A percentile compares a stretch with the other conserved stretches of the same genome.
phyloP scores from a whole-genome alignment of 495 filamentous ascomycete species.

The Saxophila tyrrhenica region DNA sequence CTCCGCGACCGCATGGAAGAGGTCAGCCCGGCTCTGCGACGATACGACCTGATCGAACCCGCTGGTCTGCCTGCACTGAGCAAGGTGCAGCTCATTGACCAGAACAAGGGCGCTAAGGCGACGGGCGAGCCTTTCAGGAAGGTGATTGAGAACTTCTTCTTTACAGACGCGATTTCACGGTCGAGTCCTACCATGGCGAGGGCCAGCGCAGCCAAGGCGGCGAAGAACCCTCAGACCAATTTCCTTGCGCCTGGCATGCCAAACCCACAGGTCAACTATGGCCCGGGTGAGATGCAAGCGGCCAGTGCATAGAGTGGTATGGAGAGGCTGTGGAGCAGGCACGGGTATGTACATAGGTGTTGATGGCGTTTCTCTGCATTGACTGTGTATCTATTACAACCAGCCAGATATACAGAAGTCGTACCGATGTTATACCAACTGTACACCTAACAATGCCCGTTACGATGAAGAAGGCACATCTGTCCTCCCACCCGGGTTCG shows the following conservation, averaged over 20 bases:
- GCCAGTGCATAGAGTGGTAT: conserved; percentile 1
- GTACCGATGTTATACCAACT: not conserved
- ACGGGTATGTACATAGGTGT: conserved; percentile 1
- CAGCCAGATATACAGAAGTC: not conserved
- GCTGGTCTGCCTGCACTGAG: conserved; percentile 56
- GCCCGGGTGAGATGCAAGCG: conserved; percentile 1
- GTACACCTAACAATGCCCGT: no score
- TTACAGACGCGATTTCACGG: conserved; percentile 90
- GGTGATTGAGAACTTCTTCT: conserved; percentile 90
- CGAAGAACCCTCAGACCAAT: conserved; percentile 60
- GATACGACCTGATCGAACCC: conserved; percentile 83
- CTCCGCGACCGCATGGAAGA: conserved; percentile 90
- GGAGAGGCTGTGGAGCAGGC: not conserved
- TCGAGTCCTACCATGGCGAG: conserved; percentile 96
- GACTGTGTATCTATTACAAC: not conserved
- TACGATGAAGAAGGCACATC: not conserved
- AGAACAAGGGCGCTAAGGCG: conserved; percentile 74
- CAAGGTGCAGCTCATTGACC: conserved; percentile 88
- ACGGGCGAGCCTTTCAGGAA: conserved; percentile 60
- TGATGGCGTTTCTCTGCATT: not conserved
- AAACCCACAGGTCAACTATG: conserved; percentile 16
- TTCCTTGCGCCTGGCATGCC: conserved; percentile 65
- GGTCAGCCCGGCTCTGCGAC: conserved; percentile 75
- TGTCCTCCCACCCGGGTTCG: not conserved
- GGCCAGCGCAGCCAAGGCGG: conserved; percentile 73